Base-by-base conservation (phyloP, 106 monocot species). In the Allium sativum region DNA sequence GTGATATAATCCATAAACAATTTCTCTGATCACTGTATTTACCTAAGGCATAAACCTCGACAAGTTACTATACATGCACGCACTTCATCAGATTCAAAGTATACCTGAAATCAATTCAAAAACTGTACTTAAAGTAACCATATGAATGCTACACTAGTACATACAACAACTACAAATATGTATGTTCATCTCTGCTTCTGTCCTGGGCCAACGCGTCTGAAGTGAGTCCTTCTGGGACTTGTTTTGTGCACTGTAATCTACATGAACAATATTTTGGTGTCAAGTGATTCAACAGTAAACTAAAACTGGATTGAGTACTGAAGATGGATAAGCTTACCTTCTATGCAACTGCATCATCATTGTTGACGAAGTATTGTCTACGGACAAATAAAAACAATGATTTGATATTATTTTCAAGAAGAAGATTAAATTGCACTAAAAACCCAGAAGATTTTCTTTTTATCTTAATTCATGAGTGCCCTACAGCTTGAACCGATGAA, bases 1-100 rank as follows among this genome's bases (percentile, higher is more conserved):
- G 66, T 83, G 60, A 15, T 61, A 79, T 68, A 92, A 74, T 19
- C 86, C 84, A 54, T 87, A 92, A 7, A 92, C 92, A 46, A 92
- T 68, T 72, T 92, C 92, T 67, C 92, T 84, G 21, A 92, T 83
- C 44, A 92, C 87, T 12, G 92, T 92, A 61, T 92, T 92, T n/a
- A 92, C 42, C 92, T 84, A 66, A 87, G 92, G 56, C 87, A 92
- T 46, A 87, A 74, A n/a, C 92, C 92, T 65, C 84, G 87, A 74
- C 87, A 92, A 46, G 92, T 92, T 31, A 92, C 92, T 77, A 92
- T 87, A 71, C 92, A 92, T 9, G 92, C 83, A 65, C 62, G 69
- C 43, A 92, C 92, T 48, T 87, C 92, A 58, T 92, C 87, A 1
- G 92, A 76, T 42, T 87, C 68, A 55, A 92, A 92, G 62, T 79